Evolutionary conservation across 345 rosid genomes (phyloP).

Genomic region (Odontarrhena argentea): DNA sequence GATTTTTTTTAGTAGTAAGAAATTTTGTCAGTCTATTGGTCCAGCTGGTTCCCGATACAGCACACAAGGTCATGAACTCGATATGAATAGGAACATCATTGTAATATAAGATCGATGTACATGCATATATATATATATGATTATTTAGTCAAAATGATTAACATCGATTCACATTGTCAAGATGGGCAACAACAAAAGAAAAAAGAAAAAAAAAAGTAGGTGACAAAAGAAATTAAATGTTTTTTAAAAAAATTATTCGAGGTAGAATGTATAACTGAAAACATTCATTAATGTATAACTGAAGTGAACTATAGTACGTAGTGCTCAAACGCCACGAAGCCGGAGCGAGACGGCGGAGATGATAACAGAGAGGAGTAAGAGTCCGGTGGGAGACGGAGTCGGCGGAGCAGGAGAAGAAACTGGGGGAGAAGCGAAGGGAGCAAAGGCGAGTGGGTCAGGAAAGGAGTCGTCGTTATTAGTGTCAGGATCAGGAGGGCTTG

Average conservation of each 20-base stretch:
- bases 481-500: slow-evolving; percentile 88
- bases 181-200: not conserved
- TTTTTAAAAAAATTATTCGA: slow-evolving; percentile 1
- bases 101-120: not conserved
- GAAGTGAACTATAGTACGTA: slow-evolving; percentile 25
- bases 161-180: slow-evolving; percentile 11
- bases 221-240: not conserved
- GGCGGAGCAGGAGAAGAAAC: slow-evolving; percentile 45
- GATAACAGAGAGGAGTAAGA: slow-evolving; percentile 19
- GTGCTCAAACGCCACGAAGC: slow-evolving; percentile 18
- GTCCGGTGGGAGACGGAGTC: slow-evolving; percentile 16
- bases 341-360: slow-evolving; percentile 29
- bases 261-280: slow-evolving; percentile 26
- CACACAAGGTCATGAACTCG: not conserved
- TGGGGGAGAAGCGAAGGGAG: slow-evolving; percentile 54
- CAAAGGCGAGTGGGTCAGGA: slow-evolving; percentile 49
- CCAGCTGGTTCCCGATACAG: not conserved
- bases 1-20: not conserved
- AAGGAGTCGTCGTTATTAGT: slow-evolving; percentile 37
- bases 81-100: not conserved
- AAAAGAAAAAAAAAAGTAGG: not conserved
- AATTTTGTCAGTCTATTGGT: not conserved
- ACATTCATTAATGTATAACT: slow-evolving; percentile 28
- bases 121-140: not conserved
- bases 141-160: slow-evolving; percentile 7